Evolutionary conservation across 2,329 filamentous ascomycete genomes (phyloP).

Genomic region (Sclerotinia subarctica): DNA sequence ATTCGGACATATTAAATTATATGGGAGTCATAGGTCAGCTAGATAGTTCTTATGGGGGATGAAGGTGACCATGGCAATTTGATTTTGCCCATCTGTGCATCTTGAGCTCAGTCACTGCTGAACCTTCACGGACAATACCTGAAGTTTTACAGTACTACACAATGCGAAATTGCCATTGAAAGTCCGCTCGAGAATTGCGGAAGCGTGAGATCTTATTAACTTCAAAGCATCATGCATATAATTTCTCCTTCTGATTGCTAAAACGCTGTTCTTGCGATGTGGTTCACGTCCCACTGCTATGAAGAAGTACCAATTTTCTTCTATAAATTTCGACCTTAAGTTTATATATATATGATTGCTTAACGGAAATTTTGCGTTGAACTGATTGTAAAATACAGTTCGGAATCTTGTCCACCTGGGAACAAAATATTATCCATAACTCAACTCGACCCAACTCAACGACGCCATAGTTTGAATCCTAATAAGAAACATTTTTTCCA

Average conservation of each 20-base stretch:
- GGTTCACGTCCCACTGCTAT: no score
- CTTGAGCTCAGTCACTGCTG: not conserved
- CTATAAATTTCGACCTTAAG: not conserved
- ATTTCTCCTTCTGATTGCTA: no score
- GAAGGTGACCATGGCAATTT: not conserved
- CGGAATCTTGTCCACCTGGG: no score
- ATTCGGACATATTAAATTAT: not conserved
- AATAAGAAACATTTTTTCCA: not conserved
- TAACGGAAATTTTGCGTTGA: not conserved
- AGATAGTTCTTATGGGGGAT: not conserved
- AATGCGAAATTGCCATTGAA: no score
- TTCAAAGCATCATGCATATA: not conserved
- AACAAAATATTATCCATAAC: not conserved
- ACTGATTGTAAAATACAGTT: not conserved
- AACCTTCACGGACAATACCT: no score
- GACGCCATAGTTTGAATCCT: not conserved
- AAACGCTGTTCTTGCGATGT: no score
- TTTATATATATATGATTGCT: not conserved
- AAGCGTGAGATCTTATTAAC: no score
- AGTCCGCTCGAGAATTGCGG: not conserved
- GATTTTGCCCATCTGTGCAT: not conserved
- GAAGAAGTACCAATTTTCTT: not conserved
- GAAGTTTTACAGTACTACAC: not conserved
- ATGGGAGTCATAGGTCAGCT: not conserved
- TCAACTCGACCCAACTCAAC: no score